A percentile compares a stretch with the other conserved stretches of the same genome.
phyloP scores from a whole-genome alignment of 257 asterid genomes.

The Fraxinus pennsylvanica region DNA sequence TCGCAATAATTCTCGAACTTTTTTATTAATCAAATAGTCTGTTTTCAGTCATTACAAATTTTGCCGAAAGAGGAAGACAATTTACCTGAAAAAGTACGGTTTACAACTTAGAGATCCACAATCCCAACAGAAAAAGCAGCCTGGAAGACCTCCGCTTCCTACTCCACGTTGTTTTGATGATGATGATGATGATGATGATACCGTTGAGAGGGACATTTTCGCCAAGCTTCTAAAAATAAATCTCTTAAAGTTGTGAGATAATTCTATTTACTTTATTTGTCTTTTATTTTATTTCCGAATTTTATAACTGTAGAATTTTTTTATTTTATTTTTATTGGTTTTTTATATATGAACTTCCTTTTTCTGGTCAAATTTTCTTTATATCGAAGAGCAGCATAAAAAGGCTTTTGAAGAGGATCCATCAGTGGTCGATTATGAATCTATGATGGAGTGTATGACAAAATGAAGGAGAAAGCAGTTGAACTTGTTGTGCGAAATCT shows the following conservation, averaged over 20 bases:
- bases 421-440: slow-evolving; percentile 74
- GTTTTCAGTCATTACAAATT: neutral
- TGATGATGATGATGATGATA: slow-evolving; percentile 55
- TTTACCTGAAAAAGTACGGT: slow-evolving; percentile 61
- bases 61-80: neutral
- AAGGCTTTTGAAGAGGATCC: slow-evolving; percentile 95
- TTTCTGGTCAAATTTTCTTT: neutral
- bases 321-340: too few relatives aligned
- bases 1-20: neutral
- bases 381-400: slow-evolving; percentile 90
- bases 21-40: neutral
- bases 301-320: too few relatives aligned
- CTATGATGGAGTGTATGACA: slow-evolving; percentile 80
- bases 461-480: slow-evolving; percentile 78
- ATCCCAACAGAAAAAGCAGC: too few relatives aligned
- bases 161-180: slow-evolving; percentile 18
- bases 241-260: too few relatives aligned
- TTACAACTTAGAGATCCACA: slow-evolving; percentile 30
- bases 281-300: too few relatives aligned
- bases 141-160: too few relatives aligned
- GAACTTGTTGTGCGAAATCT: slow-evolving; percentile 62
- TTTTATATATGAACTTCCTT: neutral
- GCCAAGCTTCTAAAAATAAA: slow-evolving; percentile 12
- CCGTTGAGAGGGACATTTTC: slow-evolving; percentile 77
- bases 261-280: too few relatives aligned